Evolutionary conservation across 1,284 basidiomycete species (phyloP).

Genomic region (Ustilago trichophora): DNA sequence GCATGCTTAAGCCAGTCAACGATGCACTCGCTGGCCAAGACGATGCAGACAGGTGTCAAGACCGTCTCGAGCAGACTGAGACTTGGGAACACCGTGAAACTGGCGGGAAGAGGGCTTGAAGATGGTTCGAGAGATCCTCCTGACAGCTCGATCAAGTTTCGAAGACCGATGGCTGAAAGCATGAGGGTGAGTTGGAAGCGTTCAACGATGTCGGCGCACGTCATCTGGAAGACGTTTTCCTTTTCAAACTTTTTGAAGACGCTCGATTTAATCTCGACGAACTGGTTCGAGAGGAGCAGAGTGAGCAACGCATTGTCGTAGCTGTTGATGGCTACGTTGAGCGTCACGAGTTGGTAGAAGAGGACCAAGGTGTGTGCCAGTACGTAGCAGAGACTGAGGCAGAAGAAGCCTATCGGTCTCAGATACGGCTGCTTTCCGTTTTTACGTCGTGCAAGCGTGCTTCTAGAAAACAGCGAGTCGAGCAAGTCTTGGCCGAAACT

Average conservation of each 20-base stretch:
- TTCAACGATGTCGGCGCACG: constrained; percentile 88
- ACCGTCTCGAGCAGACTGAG: constrained; percentile 79
- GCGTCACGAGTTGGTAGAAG: constrained; percentile 92
- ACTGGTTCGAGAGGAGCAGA: constrained; percentile 94
- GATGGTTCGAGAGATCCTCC: constrained; percentile 68
- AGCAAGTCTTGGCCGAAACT: constrained; percentile 98
- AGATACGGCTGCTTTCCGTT: constrained; percentile 70
- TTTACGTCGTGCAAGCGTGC: constrained; percentile 76
- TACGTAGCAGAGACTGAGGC: constrained; percentile 83
- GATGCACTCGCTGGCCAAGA: constrained; percentile 88
- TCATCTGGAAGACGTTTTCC: constrained; percentile 99
- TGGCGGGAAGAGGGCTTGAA: constrained; percentile 72
- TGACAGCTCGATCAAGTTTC: constrained; percentile 93
- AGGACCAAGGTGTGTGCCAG: constrained; percentile 86
- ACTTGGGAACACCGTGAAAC: constrained; percentile 67
- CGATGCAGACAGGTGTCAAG: constrained; percentile 89
- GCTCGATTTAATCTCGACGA: constrained; percentile 98
- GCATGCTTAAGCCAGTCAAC: constrained; percentile 99
- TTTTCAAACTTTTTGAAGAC: constrained; percentile 99
- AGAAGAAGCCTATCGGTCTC: constrained; percentile 84
- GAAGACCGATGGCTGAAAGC: constrained; percentile 88
- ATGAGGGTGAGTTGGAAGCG: constrained; percentile 92
- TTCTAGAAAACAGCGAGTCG: constrained; percentile 93
- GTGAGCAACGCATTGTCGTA: constrained; percentile 96
- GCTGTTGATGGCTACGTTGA: constrained; percentile 98